A percentile compares a stretch with the other conserved stretches of the same genome.
Evolutionary conservation across 305 asterid species (phyloP).

Genomic region (Ajuga reptans): DNA sequence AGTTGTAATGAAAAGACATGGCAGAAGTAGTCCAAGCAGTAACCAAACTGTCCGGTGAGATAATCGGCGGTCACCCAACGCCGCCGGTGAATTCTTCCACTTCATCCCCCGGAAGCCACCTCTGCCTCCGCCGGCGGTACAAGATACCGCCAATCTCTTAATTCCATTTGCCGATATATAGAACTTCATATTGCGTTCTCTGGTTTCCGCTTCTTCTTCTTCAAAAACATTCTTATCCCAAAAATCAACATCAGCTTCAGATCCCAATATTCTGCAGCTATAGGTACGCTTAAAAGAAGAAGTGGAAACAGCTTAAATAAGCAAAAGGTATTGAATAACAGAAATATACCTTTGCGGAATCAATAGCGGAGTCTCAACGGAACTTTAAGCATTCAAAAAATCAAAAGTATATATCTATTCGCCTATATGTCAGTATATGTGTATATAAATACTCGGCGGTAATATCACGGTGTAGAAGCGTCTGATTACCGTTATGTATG

Average conservation of each 20-base stretch:
- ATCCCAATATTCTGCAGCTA: slow-evolving; percentile 19
- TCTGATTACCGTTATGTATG: not conserved
- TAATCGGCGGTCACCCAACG: slow-evolving; percentile 37
- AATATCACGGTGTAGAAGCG: not conserved
- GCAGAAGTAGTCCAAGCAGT: slow-evolving; percentile 47
- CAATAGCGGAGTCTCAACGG: not conserved
- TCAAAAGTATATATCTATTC: not conserved
- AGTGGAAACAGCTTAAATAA: not conserved
- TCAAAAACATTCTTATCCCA: slow-evolving; percentile 25
- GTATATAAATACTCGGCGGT: not conserved
- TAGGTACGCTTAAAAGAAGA: not conserved
- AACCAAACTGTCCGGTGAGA: slow-evolving; percentile 45
- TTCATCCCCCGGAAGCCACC: slow-evolving; percentile 38
- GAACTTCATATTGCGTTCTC: slow-evolving; percentile 37
- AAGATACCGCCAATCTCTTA: slow-evolving; percentile 34
- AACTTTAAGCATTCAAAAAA: not conserved
- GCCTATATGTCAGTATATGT: not conserved
- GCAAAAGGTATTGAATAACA: not conserved
- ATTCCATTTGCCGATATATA: slow-evolving; percentile 36
- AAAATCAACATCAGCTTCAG: slow-evolving; percentile 29
- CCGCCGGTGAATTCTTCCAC: slow-evolving; percentile 36
- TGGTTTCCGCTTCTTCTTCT: slow-evolving; percentile 38
- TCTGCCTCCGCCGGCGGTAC: slow-evolving; percentile 32
- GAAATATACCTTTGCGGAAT: slow-evolving; percentile 8
- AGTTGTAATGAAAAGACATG: slow-evolving; percentile 51